A percentile compares a stretch with the other conserved stretches of the same genome.
Conservation (phyloP, 257 asterid genomes). For the Jacaranda mimosifolia region DNA sequence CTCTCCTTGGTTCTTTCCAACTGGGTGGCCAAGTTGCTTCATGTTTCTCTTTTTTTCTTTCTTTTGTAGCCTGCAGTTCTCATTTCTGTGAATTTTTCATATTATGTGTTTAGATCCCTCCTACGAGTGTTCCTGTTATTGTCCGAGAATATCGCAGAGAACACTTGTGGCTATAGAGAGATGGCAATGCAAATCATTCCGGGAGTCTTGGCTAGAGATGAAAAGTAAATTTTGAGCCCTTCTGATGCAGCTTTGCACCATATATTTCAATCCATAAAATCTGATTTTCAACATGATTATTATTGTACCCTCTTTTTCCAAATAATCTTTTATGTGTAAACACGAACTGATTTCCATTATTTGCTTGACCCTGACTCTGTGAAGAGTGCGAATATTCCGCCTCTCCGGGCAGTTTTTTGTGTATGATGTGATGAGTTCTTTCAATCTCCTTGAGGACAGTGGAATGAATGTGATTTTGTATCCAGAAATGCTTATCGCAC, state of each 20-base stretch:
- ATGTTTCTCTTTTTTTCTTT: neutral
- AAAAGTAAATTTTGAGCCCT: constrained; percentile 19
- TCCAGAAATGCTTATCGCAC: constrained; percentile 1
- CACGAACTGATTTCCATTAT: constrained; percentile 35
- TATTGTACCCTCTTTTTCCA: constrained; percentile 29
- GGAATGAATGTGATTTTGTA: neutral
- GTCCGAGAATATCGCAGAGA: constrained; percentile 81
- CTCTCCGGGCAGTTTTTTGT: constrained; percentile 71
- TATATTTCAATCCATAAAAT: neutral
- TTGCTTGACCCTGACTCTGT: constrained; percentile 51
- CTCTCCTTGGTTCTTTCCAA: neutral
- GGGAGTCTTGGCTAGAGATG: constrained; percentile 23
- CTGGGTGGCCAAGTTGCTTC: neutral
- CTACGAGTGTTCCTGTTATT: constrained; percentile 86
- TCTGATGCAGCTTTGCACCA: constrained; percentile 18
- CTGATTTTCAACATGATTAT: constrained; percentile 6
- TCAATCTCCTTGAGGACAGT: neutral
- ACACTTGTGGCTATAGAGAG: constrained; percentile 64
- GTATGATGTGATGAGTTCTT: constrained; percentile 31
- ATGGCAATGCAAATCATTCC: constrained; percentile 20
- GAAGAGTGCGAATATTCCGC: constrained; percentile 78
- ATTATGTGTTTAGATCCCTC: constrained; percentile 71
- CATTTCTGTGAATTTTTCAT: constrained; percentile 15
- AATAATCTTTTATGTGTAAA: constrained; percentile 26
- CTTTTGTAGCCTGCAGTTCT: neutral